phyloP scores from a whole-genome alignment of 768 basidiomycete species.

The Tephrocybe sp. region DNA sequence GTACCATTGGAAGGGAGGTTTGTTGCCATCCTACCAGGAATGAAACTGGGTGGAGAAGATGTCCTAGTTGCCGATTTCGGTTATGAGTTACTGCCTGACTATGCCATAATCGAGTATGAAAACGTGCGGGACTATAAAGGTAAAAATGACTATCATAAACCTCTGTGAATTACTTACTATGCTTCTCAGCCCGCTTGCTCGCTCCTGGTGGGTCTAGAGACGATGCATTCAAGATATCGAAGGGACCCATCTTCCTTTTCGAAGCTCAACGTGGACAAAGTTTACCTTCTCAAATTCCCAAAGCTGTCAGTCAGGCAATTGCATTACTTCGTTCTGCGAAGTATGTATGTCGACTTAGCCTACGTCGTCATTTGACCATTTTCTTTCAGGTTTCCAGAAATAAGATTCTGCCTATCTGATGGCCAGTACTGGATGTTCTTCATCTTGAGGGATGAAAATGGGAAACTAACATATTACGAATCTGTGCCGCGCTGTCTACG shows the following conservation, averaged over 20 bases:
- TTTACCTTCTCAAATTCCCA: constrained; percentile 23
- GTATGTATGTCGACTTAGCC: constrained; percentile 18
- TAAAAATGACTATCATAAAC: too few species aligned
- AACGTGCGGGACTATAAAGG: constrained; percentile 23
- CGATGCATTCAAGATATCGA: constrained; percentile 21
- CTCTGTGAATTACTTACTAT: too few species aligned
- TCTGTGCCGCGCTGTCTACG: constrained; percentile 21
- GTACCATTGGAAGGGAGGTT: constrained; percentile 15
- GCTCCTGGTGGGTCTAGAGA: constrained; percentile 24
- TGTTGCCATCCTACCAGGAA: constrained; percentile 29
- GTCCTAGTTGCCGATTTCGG: constrained; percentile 20
- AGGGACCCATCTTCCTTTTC: constrained; percentile 25
- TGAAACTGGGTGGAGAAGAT: constrained; percentile 25
- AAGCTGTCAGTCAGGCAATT: constrained; percentile 31
- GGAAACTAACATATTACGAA: constrained; percentile 24
- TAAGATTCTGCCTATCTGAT: constrained; percentile 34
- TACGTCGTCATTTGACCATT: constrained; percentile 19
- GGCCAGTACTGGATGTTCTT: constrained; percentile 31
- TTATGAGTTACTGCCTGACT: constrained; percentile 30
- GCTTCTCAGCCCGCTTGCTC: constrained; percentile 26
- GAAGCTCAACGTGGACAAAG: constrained; percentile 24
- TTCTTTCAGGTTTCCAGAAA: constrained; percentile 23
- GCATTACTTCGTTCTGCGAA: constrained; percentile 25
- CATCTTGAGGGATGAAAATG: constrained; percentile 26
- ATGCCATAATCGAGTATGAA: constrained; percentile 27